Evolutionary conservation across 495 filamentous ascomycete species (phyloP).

Genomic region (Cenococcum geophilum): DNA sequence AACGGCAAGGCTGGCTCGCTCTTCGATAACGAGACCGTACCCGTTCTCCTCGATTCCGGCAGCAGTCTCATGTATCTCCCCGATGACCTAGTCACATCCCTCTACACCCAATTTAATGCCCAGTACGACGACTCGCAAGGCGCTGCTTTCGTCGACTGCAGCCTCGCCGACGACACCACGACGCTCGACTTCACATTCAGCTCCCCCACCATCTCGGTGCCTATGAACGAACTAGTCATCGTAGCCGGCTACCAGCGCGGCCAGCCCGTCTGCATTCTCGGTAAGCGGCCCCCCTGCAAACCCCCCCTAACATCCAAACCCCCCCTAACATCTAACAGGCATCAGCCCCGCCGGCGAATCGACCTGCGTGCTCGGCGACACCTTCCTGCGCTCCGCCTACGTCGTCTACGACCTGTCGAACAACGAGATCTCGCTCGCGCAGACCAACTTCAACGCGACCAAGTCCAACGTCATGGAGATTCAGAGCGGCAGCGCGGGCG

Average conservation of each 20-base stretch:
- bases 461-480: slow-evolving; percentile 65
- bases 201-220: slow-evolving; percentile 66
- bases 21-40: slow-evolving; percentile 51
- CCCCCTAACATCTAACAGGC: slow-evolving; percentile 48
- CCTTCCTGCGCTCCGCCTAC: slow-evolving; percentile 86
- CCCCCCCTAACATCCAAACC: slow-evolving; percentile 32
- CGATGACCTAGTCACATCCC: slow-evolving; percentile 52
- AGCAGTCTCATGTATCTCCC: slow-evolving; percentile 86
- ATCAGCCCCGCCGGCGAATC: slow-evolving; percentile 63
- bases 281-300: too few species aligned
- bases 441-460: slow-evolving; percentile 75
- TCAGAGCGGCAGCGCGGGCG: slow-evolving; percentile 50
- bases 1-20: slow-evolving; percentile 46
- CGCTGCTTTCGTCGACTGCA: slow-evolving; percentile 69
- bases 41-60: slow-evolving; percentile 85
- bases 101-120: slow-evolving; percentile 62
- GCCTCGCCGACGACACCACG: slow-evolving; percentile 50
- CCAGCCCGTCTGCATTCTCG: slow-evolving; percentile 55
- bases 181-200: slow-evolving; percentile 58
- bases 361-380: slow-evolving; percentile 76
- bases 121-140: slow-evolving; percentile 53
- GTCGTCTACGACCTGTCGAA: slow-evolving; percentile 87
- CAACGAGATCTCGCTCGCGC: slow-evolving; percentile 80
- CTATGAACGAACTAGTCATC: slow-evolving; percentile 72
- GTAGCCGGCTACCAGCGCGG: slow-evolving; percentile 46